Percentiles rank a stretch among this genome's conserved stretches.
Conservation (phyloP, 2,329 filamentous ascomycete species). For the Septoria linicola region DNA sequence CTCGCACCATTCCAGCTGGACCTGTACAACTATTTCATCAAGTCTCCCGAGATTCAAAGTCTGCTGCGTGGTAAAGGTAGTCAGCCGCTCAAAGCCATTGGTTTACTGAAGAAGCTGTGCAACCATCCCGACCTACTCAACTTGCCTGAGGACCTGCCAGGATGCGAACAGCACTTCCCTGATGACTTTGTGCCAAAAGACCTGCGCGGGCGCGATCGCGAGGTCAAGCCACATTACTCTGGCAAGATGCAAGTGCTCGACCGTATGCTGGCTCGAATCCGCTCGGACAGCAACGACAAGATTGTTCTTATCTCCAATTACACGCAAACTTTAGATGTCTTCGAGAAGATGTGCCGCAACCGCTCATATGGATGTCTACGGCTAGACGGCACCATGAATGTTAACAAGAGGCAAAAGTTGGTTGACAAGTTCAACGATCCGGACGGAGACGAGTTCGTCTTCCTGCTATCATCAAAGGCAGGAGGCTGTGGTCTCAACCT, state of each 20-base stretch:
- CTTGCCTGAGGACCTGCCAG: slow-evolving; percentile 77
- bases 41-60: slow-evolving; percentile 89
- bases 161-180: slow-evolving; percentile 77
- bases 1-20: slow-evolving; percentile 88
- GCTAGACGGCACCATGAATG: slow-evolving; percentile 95
- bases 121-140: slow-evolving; percentile 95
- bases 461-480: slow-evolving; percentile 93
- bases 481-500: slow-evolving; percentile 95
- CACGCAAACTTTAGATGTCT: slow-evolving; percentile 91
- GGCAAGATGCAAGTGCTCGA: slow-evolving; percentile 99
- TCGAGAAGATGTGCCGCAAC: slow-evolving; percentile 83
- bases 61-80: slow-evolving; percentile 90
- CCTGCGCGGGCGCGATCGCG: slow-evolving; percentile 80
- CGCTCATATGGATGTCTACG: slow-evolving; percentile 82
- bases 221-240: slow-evolving; percentile 92
- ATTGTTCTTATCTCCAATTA: slow-evolving; percentile 99
- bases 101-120: slow-evolving; percentile 95
- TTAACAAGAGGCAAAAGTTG: slow-evolving; percentile 93
- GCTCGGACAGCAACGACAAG: slow-evolving; percentile 96
- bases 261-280: slow-evolving; percentile 87
- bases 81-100: slow-evolving; percentile 94
- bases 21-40: slow-evolving; percentile 96
- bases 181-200: slow-evolving; percentile 89
- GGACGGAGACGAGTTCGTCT: slow-evolving; percentile 84
- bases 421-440: slow-evolving; percentile 98